phyloP scores from a whole-genome alignment of 768 basidiomycete genomes.

The Tremella mesenterica region DNA sequence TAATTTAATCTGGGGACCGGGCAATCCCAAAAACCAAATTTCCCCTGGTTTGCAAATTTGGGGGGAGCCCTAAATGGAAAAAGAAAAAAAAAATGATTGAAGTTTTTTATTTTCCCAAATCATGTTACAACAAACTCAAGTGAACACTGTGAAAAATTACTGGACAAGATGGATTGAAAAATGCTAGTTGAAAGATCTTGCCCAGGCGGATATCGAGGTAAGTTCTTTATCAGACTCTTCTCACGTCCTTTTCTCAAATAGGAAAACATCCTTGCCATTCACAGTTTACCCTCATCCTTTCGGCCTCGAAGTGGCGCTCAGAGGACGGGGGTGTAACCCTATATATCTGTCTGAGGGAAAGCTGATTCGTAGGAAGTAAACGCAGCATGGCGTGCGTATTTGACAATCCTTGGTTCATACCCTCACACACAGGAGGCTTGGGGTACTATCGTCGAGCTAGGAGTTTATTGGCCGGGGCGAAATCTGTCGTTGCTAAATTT shows the following conservation, averaged over 20 bases:
- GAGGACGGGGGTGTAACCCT: no score
- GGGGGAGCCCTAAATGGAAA: not conserved
- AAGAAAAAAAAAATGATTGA: not conserved
- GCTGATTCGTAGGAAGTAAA: conserved; percentile 59
- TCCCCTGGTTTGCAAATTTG: not conserved
- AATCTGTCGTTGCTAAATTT: conserved; percentile 55
- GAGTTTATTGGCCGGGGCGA: conserved; percentile 71
- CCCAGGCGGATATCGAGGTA: conserved; percentile 46
- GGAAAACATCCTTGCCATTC: no score
- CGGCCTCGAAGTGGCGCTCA: no score
- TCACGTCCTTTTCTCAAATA: no score
- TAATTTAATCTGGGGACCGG: not conserved
- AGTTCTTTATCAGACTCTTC: not conserved
- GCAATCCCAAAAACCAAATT: not conserved
- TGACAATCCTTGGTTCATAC: not conserved
- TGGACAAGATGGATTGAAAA: conserved; percentile 78
- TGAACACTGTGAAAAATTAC: conserved; percentile 71
- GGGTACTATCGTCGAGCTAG: conserved; percentile 84
- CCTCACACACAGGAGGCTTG: conserved; percentile 47
- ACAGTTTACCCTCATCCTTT: no score
- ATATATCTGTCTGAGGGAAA: no score
- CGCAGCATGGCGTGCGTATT: conserved; percentile 60
- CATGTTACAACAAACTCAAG: conserved; percentile 96
- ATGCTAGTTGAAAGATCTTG: conserved; percentile 72
- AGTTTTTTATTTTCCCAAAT: conserved; percentile 53